Percentiles rank a stretch among this genome's conserved stretches.
Conservation (phyloP, 495 filamentous ascomycete genomes). For the Neurospora terricola region DNA sequence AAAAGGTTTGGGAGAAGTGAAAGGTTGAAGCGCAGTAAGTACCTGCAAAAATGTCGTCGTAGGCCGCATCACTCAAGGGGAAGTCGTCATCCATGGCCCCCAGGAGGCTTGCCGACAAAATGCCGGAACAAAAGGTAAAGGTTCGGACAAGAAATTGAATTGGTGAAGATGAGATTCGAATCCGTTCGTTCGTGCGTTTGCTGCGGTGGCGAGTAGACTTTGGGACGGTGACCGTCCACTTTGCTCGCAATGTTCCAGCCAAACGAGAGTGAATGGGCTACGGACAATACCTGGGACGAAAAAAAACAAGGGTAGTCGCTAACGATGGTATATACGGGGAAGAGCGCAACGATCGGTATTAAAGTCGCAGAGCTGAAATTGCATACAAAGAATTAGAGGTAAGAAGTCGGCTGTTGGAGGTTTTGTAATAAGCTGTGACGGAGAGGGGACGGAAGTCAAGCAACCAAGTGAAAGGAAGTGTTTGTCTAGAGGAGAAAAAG, state of each 20-base stretch:
- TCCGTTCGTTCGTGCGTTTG: not conserved
- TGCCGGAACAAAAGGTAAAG: not conserved
- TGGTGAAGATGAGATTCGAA: not conserved
- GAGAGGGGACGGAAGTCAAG: not conserved
- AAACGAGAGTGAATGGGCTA: not conserved
- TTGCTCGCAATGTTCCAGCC: not conserved
- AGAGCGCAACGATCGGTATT: not conserved
- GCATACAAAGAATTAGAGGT: not conserved
- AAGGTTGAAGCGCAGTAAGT: not conserved
- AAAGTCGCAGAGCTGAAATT: not conserved
- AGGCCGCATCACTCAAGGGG: not conserved
- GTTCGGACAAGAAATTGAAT: not conserved
- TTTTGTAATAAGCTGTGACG: not conserved
- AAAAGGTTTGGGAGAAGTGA: not conserved
- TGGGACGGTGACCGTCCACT: not conserved
- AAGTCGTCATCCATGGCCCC: conserved; percentile 4
- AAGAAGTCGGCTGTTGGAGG: not conserved
- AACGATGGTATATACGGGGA: not conserved
- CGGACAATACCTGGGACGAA: not conserved
- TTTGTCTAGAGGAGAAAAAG: not conserved
- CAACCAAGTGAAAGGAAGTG: not conserved
- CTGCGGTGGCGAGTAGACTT: not conserved
- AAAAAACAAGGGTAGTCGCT: not conserved
- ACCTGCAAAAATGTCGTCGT: conserved; percentile 5
- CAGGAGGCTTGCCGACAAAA: not conserved